Conservation (phyloP, 768 basidiomycete genomes). For the Cubamyces lactineus region DNA sequence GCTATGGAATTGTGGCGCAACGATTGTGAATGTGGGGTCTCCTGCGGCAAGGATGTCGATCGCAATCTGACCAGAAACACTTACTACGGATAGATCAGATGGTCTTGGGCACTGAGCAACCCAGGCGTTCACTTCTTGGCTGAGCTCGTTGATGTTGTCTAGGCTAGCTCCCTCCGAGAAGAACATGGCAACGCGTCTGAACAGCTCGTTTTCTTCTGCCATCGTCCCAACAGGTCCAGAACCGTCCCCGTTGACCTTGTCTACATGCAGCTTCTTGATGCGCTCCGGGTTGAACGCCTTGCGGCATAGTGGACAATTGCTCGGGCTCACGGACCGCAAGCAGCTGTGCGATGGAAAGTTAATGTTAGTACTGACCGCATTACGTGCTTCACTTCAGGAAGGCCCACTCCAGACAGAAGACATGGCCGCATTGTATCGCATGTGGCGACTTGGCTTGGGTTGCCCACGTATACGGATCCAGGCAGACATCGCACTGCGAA, state of each 20-base stretch:
- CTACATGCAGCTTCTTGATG: slow-evolving; percentile 71
- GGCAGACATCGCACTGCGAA: slow-evolving; percentile 77
- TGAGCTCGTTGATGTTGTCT: slow-evolving; percentile 41
- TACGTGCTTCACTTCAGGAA: not conserved
- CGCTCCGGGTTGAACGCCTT: slow-evolving; percentile 58
- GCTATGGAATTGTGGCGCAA: slow-evolving; percentile 28
- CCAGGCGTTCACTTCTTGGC: slow-evolving; percentile 50
- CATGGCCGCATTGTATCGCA: slow-evolving; percentile 77
- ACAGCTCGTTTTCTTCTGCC: slow-evolving; percentile 30
- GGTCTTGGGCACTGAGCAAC: slow-evolving; percentile 32
- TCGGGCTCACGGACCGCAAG: slow-evolving; percentile 52
- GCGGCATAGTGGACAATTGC: slow-evolving; percentile 68
- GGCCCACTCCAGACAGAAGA: slow-evolving; percentile 53
- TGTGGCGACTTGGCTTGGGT: slow-evolving; percentile 57
- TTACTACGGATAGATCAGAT: not conserved
- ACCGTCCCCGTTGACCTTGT: slow-evolving; percentile 31
- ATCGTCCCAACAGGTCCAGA: slow-evolving; percentile 1
- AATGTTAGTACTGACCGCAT: not conserved
- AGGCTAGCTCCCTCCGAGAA: slow-evolving; percentile 39
- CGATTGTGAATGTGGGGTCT: slow-evolving; percentile 9
- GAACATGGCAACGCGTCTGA: slow-evolving; percentile 41
- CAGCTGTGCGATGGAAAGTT: slow-evolving; percentile 45
- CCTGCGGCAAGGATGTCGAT: not conserved
- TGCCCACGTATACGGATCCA: slow-evolving; percentile 62
- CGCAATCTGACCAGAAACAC: not conserved